These are phyloP conservation scores for Butyriboletus loyo DNA, from an alignment of 768 basidiomycete genomes.

Conservation along the genomic window DNA sequence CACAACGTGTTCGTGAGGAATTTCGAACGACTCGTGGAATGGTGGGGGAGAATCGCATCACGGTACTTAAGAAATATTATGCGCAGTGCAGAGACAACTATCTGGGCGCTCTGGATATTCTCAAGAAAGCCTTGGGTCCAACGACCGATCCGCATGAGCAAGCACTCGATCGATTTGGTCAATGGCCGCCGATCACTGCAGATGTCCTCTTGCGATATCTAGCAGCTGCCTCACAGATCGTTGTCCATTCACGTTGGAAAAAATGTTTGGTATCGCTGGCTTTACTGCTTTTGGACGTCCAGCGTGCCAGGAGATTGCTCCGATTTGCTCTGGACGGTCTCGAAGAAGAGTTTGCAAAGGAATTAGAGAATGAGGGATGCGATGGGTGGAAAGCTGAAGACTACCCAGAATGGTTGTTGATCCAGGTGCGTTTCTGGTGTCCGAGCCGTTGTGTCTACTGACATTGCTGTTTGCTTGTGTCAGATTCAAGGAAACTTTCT, in stretches of 20 bases:
- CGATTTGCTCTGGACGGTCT: too few relatives aligned
- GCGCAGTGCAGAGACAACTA: neutral
- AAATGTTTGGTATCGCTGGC: too few relatives aligned
- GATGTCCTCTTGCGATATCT: neutral
- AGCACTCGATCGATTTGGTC: slow-evolving; percentile 4
- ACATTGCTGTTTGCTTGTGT: too few relatives aligned
- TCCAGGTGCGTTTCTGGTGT: too few relatives aligned
- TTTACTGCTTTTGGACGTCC: too few relatives aligned
- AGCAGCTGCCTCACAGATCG: neutral
- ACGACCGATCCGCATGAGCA: neutral
- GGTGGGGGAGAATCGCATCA: neutral
- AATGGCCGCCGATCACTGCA: slow-evolving; percentile 42
- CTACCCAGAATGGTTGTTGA: slow-evolving; percentile 39
- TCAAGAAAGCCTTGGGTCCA: slow-evolving; percentile 13
- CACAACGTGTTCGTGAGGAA: too few relatives aligned
- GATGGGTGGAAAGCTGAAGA: slow-evolving; percentile 11
- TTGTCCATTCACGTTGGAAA: too few relatives aligned
- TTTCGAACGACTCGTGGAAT: neutral
- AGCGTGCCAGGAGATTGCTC: too few relatives aligned
- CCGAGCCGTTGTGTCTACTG: too few relatives aligned
- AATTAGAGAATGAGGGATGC: slow-evolving; percentile 17
- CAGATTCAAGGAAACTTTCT: too few relatives aligned
- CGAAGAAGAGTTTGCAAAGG: too few relatives aligned
- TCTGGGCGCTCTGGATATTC: neutral
- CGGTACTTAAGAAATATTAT: neutral